Evolutionary conservation across 177 flowering plant genomes (phyloP).

Genomic region (Vitis hybrid): DNA sequence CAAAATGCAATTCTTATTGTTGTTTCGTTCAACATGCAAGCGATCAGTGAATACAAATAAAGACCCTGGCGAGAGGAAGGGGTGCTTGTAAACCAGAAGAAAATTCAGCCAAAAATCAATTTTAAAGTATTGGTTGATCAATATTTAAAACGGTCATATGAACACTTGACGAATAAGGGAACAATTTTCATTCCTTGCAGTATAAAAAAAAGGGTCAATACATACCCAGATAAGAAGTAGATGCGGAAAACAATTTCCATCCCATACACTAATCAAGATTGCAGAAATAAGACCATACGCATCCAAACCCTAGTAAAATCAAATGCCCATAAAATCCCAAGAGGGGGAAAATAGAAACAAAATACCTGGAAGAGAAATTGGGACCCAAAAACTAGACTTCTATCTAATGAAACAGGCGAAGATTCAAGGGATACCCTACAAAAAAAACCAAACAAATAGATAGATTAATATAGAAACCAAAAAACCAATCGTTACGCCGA

Average conservation of each 20-base stretch:
- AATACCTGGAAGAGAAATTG: too few relatives aligned
- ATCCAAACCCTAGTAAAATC: too few relatives aligned
- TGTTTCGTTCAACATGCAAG: background rate
- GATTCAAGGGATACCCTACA: background rate
- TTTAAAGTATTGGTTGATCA: background rate
- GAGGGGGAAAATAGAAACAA: too few relatives aligned
- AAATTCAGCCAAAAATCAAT: background rate
- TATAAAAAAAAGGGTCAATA: background rate
- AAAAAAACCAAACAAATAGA: background rate
- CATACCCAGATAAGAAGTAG: background rate
- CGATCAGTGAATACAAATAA: background rate
- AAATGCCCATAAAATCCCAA: too few relatives aligned
- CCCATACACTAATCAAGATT: too few relatives aligned
- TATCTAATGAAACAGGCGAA: too few relatives aligned
- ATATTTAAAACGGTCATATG: background rate
- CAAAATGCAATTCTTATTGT: background rate
- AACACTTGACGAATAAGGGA: background rate
- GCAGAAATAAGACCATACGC: too few relatives aligned
- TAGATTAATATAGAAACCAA: background rate
- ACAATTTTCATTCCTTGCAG: too few relatives aligned
- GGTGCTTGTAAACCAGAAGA: background rate
- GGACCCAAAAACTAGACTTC: too few relatives aligned
- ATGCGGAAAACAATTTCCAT: background rate
- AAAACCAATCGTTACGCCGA: too few relatives aligned
- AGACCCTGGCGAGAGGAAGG: background rate